Evolutionary conservation across 495 filamentous ascomycete genomes (phyloP).

Genomic region (Astrothelium subdiscretum): DNA sequence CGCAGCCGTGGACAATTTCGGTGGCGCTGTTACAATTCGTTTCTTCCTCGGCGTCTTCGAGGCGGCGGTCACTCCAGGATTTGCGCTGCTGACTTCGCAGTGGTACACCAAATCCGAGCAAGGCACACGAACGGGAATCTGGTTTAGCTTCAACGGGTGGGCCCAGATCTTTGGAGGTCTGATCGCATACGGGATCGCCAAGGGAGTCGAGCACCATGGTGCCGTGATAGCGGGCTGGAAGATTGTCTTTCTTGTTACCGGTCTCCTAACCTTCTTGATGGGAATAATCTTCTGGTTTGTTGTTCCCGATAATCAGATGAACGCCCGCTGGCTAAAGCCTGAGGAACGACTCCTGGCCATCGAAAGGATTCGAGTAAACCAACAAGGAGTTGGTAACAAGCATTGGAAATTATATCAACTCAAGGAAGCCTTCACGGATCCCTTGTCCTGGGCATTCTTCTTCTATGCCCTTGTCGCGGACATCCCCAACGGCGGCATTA

Average conservation of each 20-base stretch:
- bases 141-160: constrained; percentile 41
- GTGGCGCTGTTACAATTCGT: constrained; percentile 31
- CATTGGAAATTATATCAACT: constrained; percentile 30
- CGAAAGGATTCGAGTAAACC: constrained; percentile 27
- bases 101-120: constrained; percentile 42
- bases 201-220: constrained; percentile 40
- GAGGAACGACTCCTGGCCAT: constrained; percentile 43
- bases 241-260: constrained; percentile 56
- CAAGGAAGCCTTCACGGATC: constrained; percentile 27
- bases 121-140: constrained; percentile 34
- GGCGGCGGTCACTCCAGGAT: constrained; percentile 35
- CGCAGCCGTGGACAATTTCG: constrained; percentile 30
- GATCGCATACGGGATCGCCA: constrained; percentile 54
- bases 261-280: constrained; percentile 46
- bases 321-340: constrained; percentile 52
- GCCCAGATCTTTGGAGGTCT: constrained; percentile 42
- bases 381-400: constrained; percentile 31
- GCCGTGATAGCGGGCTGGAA: constrained; percentile 52
- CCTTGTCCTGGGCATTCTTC: constrained; percentile 46
- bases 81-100: constrained; percentile 39
- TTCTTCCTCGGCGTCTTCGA: constrained; percentile 43
- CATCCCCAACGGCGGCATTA: constrained; percentile 52
- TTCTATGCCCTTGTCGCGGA: constrained; percentile 49
- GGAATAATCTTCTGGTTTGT: constrained; percentile 50
- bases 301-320: constrained; percentile 59